Conservation (phyloP, 2,329 filamentous ascomycete species). For the Helotiales sp. region DNA sequence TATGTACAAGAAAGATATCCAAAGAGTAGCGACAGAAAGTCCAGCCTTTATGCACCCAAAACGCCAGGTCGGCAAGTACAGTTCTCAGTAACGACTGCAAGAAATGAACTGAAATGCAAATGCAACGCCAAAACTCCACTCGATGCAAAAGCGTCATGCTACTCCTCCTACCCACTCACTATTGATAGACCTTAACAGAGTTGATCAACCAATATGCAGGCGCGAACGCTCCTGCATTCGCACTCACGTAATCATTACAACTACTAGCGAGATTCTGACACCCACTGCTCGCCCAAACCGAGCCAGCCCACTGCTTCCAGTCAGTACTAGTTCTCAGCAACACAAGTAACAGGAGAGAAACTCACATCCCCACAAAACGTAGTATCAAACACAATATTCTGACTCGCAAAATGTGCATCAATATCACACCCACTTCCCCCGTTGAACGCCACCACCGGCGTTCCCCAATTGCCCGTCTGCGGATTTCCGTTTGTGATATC, state of each 20-base stretch:
- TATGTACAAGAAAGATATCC: not conserved
- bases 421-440: constrained; percentile 66
- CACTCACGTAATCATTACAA: constrained; percentile 26
- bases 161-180: not conserved
- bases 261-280: constrained; percentile 14
- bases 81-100: not conserved
- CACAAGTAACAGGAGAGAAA: not conserved
- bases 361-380: constrained; percentile 70
- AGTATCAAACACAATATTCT: constrained; percentile 72
- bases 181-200: constrained; percentile 30
- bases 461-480: constrained; percentile 65
- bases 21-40: not conserved
- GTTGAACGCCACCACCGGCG: constrained; percentile 65
- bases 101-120: not conserved
- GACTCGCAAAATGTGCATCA: constrained; percentile 61
- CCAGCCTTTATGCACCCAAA: not conserved
- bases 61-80: not conserved
- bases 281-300: constrained; percentile 19
- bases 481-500: constrained; percentile 61
- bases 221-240: constrained; percentile 28
- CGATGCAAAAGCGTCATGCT: too few species aligned
- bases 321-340: not conserved
- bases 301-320: constrained; percentile 24
- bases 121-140: not conserved
- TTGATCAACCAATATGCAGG: constrained; percentile 30